Evolutionary conservation across 805 yeast genomes (phyloP).

Genomic region (Candida krabiensis): DNA sequence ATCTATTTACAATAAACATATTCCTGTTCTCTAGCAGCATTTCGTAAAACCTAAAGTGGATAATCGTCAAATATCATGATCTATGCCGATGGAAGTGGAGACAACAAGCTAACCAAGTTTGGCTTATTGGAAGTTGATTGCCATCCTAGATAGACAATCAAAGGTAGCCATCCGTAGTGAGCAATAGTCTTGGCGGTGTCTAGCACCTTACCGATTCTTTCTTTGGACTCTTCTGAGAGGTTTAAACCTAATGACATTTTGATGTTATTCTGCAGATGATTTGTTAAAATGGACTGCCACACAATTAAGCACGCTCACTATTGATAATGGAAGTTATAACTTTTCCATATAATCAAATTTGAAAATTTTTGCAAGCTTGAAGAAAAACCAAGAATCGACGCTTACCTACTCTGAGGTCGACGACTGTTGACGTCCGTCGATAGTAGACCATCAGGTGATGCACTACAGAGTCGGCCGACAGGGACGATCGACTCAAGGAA

Average conservation of each 20-base stretch:
- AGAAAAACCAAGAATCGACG: too few species aligned
- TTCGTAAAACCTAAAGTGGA: not conserved
- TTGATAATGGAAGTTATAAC: too few species aligned
- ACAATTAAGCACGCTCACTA: too few species aligned
- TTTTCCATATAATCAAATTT: too few species aligned
- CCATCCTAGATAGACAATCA: conserved; percentile 90
- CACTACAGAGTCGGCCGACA: too few species aligned
- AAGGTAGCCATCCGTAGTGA: conserved; percentile 97
- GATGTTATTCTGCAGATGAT: not conserved
- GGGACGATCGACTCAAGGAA: conserved; percentile 15
- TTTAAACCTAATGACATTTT: conserved; percentile 38
- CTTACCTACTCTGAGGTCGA: too few species aligned
- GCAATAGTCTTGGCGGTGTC: conserved; percentile 83
- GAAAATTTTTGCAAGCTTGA: too few species aligned
- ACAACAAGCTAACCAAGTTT: conserved; percentile 67
- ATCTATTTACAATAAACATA: conserved; percentile 8
- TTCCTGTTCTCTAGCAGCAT: conserved; percentile 5
- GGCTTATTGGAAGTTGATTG: conserved; percentile 81
- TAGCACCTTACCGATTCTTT: conserved; percentile 80
- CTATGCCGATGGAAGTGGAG: conserved; percentile 72
- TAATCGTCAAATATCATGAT: not conserved
- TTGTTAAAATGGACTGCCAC: too few species aligned
- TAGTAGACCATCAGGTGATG: too few species aligned
- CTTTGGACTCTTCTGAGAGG: conserved; percentile 56
- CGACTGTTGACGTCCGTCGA: too few species aligned